Evolutionary conservation across 352 stramenopile genomes (phyloP).

Genomic region (Globisporangium megalacanthum): DNA sequence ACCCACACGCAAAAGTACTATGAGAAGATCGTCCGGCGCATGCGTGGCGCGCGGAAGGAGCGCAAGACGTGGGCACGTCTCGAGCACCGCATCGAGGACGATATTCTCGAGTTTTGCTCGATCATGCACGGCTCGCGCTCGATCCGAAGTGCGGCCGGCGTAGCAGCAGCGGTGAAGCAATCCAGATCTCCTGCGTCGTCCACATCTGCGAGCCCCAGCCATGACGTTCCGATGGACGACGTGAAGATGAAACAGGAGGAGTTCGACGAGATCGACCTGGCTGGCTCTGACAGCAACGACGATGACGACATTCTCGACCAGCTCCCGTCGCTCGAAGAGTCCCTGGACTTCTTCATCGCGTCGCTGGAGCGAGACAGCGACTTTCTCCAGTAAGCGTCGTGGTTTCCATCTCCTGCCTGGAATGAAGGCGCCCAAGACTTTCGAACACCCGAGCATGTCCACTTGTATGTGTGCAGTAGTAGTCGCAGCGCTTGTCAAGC

Average conservation of each 20-base stretch:
- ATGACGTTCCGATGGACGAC: neutral
- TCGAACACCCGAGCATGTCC: no score
- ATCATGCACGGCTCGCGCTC: neutral
- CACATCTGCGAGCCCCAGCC: neutral
- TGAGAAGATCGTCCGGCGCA: constrained; percentile 61
- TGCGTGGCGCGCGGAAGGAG: constrained; percentile 52
- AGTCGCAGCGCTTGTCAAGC: no score
- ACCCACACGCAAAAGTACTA: constrained; percentile 56
- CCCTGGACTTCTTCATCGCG: constrained; percentile 25
- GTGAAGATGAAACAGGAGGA: constrained; percentile 7
- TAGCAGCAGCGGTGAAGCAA: neutral
- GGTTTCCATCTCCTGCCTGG: no score
- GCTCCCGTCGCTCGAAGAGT: constrained; percentile 22
- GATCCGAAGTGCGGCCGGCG: neutral
- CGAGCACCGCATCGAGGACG: constrained; percentile 56
- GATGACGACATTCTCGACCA: constrained; percentile 1
- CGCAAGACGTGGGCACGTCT: constrained; percentile 34
- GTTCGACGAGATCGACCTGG: neutral
- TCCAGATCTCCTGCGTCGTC: neutral
- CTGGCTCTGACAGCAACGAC: neutral
- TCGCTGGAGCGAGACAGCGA: constrained; percentile 1
- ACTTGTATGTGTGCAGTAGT: no score
- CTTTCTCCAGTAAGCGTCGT: neutral
- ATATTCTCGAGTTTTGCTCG: constrained; percentile 18
- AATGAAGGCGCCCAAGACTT: no score